Evolutionary conservation across 805 yeast genomes (phyloP), one percentile per base, ranked within the genome.

Genomic region (Pichia eremophila): DNA sequence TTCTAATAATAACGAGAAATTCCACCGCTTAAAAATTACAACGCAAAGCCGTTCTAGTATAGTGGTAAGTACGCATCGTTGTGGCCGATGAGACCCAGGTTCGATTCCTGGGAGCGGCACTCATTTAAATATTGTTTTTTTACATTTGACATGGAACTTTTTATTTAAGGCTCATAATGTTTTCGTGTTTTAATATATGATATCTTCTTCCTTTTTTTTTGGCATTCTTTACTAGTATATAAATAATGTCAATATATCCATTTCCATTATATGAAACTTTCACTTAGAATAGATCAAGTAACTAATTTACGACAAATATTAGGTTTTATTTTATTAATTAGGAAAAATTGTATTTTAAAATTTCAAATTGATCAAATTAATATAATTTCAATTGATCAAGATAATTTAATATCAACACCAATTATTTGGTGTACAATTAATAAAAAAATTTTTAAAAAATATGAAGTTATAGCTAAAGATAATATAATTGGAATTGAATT

Each of bases 341-440:
- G 86, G 36, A 79, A 77, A 57, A 67, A 69, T 48, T 78, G 84
- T 40, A 73, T 79, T 1, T 65, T 83, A 25, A 65, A 79, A 45
- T 79, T 83, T 63, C 72, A 79, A 1, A 76, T 73, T 4, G 60
- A 66, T 1, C 69, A 69, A 47, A 62, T 83, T 39, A 59, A 68
- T 37, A 70, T 81, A 14, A 74, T 81, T 5, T 77, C 81, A 53
- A 70, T 74, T 1, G 69, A 75, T 9, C 54, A 71, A 28, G 68
- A 72, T 22, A 22, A 22, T 22, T 22, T 22, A 22, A 22, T 7
- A 22, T 4, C 25, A 40, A 83, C 80, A 49, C 86, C 88, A 2
- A 86, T 81, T 51, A 76, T 79, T 2, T 83, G 88, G 87, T 74
- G 83, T 53, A 77, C 75, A 50, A 57, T 83, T 14, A 67, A 72